Evolutionary conservation across 2,329 filamentous ascomycete genomes (phyloP), one percentile per base, ranked within the genome.

Genomic region (Fusarium paranaense): DNA sequence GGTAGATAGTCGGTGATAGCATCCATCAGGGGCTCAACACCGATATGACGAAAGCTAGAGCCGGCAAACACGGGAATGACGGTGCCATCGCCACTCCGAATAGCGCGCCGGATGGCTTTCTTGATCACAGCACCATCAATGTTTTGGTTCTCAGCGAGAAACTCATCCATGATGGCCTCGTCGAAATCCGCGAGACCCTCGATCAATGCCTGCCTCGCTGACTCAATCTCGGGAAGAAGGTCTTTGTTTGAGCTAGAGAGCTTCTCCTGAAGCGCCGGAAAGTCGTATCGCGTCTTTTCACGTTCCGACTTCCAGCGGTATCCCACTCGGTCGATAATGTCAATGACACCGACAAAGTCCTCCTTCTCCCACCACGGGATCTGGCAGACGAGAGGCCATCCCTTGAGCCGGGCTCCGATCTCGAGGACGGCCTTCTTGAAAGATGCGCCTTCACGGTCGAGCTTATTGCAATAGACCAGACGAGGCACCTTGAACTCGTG

Each of bases 321-420:
- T 5, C 92, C 95, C 52, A 92, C 89, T 14, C 95, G 86, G 69
- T 93, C 90, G 63, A 98, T 88, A 42, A 94, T 91, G 84, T 99
- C 96, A 42, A 95, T 94, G 30, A 98, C 90, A 30, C 97, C 97
- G 27, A 92, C 90, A 76, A 98, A 93, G 7, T 90, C 88, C 9
- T 95, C 94, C 68, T 93, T 92, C 6, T 94, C 90, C 90, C 95
- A 98, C 95, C 95, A 98, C 0, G 97, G 97, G 71, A 98, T 95
- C 78, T 98, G 95, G 79, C 96, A 98, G 10, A 98, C 91, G 16
- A 97, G 91, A 4, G 97, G 97, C 92, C 94, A 97, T 2, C 92
- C 93, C 68, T 91, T 90, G 22, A 99, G 87, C 63, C 94, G 90
- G 1, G 92, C 87, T 4, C 94, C 95, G 33, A 98, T 92, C 79